These are phyloP conservation scores for Termitomyces sp. DNA, from an alignment of 768 basidiomycete genomes.

Conservation along the genomic window DNA sequence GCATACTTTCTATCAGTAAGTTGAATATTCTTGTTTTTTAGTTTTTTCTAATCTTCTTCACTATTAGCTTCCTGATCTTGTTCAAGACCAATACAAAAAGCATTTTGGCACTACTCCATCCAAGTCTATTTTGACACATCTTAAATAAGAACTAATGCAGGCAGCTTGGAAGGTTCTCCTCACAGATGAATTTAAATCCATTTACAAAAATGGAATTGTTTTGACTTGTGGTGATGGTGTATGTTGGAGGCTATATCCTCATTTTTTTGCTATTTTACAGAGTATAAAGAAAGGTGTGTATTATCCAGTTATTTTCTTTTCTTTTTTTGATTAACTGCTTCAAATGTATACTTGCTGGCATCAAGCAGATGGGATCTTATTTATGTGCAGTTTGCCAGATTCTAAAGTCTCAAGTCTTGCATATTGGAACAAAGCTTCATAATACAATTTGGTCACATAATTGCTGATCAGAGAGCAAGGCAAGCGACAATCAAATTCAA, in stretches of 20 bases:
- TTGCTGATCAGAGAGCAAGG: too few relatives aligned
- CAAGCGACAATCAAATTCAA: too few relatives aligned
- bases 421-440: neutral
- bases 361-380: neutral
- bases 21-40: neutral
- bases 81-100: neutral
- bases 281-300: neutral
- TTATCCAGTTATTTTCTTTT: too few relatives aligned
- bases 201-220: neutral
- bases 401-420: neutral
- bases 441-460: neutral
- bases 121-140: neutral
- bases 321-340: neutral
- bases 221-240: neutral
- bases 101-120: neutral
- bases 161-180: neutral
- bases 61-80: neutral
- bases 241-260: neutral
- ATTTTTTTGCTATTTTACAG: neutral
- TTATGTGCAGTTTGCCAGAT: neutral
- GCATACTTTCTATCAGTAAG: neutral
- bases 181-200: neutral
- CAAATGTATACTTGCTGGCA: neutral
- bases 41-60: neutral
- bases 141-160: neutral